These are phyloP conservation scores for Coniochaeta ligniaria DNA, from an alignment of 2,329 filamentous ascomycete species.

Conservation along the genomic window DNA sequence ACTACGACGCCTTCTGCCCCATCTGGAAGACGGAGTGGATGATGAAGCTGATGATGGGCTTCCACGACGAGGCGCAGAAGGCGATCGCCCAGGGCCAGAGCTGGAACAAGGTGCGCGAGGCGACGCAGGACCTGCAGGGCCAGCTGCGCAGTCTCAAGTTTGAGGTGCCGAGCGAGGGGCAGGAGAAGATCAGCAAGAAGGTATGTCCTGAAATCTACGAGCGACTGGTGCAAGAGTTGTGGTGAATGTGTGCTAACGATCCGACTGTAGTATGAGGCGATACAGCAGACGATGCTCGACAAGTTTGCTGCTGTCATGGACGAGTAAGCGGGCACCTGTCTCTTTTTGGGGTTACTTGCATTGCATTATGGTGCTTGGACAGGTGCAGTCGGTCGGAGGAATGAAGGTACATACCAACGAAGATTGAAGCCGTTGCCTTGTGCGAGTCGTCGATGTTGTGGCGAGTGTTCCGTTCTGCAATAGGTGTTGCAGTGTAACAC, in stretches of 20 bases:
- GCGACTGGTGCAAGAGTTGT: background rate
- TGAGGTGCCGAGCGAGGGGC: slow-evolving; percentile 78
- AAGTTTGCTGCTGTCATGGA: slow-evolving; percentile 96
- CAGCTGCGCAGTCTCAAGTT: slow-evolving; percentile 93
- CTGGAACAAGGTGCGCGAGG: slow-evolving; percentile 90
- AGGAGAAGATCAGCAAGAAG: slow-evolving; percentile 79
- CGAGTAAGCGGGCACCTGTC: slow-evolving; percentile 52
- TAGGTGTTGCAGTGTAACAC: background rate
- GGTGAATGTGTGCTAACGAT: slow-evolving; percentile 17
- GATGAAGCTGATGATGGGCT: slow-evolving; percentile 99
- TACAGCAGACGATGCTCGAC: slow-evolving; percentile 88
- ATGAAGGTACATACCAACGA: background rate
- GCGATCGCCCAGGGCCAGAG: slow-evolving; percentile 82
- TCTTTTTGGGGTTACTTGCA: background rate
- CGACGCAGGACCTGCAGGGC: slow-evolving; percentile 78
- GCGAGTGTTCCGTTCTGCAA: background rate
- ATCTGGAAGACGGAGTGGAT: slow-evolving; percentile 99
- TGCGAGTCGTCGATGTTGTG: background rate
- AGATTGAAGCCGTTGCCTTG: background rate
- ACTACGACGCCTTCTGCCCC: slow-evolving; percentile 98
- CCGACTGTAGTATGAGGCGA: slow-evolving; percentile 71
- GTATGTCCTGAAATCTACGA: slow-evolving; percentile 35
- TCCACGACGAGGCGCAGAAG: slow-evolving; percentile 97
- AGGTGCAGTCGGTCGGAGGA: background rate
- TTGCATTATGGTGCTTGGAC: background rate